Percentiles rank a stretch among this genome's conserved stretches.
Conservation (phyloP, 2,329 filamentous ascomycete genomes). For the Clonostachys solani region DNA sequence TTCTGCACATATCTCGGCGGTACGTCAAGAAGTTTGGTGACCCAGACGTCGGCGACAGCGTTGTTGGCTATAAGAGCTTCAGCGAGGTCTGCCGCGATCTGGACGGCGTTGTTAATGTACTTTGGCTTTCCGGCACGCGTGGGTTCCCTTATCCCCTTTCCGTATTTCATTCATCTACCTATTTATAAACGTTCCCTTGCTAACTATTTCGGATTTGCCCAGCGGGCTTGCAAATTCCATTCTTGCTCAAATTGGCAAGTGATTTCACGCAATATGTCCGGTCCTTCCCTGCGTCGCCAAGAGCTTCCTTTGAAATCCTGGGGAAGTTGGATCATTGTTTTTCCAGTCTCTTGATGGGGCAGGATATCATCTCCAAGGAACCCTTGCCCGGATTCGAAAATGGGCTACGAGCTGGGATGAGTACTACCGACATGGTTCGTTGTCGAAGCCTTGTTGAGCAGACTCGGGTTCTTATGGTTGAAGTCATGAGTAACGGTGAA, state of each 20-base stretch:
- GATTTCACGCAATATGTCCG: conserved; percentile 68
- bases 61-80: conserved; percentile 55
- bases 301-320: conserved; percentile 66
- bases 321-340: conserved; percentile 83
- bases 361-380: conserved; percentile 61
- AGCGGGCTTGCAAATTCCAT: conserved; percentile 80
- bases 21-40: conserved; percentile 56
- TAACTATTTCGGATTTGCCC: not conserved
- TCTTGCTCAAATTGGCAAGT: conserved; percentile 73
- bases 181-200: not conserved
- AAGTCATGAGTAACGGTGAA: conserved; percentile 50
- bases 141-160: conserved; percentile 27
- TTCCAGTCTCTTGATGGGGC: conserved; percentile 65
- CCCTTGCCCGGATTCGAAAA: conserved; percentile 66
- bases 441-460: conserved; percentile 78
- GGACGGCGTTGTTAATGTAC: conserved; percentile 68
- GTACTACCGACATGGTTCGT: conserved; percentile 79
- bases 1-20: conserved; percentile 50
- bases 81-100: conserved; percentile 70
- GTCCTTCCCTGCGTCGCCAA: conserved; percentile 59
- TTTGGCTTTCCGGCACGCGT: conserved; percentile 89
- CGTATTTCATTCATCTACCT: not conserved
- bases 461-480: conserved; percentile 66
- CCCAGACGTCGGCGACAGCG: conserved; percentile 37
- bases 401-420: conserved; percentile 61